These are phyloP conservation scores for Paracorniculantispora psalliotae DNA, from an alignment of 2,329 filamentous ascomycete species.

Conservation along the genomic window DNA sequence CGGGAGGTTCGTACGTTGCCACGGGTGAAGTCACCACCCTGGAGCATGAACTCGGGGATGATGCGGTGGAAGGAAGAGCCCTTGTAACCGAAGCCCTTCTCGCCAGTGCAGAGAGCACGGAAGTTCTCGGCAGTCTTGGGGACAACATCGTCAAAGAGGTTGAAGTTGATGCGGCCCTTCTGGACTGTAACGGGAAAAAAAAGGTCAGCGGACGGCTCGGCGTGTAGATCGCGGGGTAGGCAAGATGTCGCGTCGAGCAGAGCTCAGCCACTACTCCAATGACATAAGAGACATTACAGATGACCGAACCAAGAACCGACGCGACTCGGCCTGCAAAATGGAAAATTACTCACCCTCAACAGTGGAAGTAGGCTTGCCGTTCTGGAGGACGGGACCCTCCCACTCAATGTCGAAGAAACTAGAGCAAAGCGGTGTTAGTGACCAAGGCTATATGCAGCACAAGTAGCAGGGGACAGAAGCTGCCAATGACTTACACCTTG, in stretches of 20 bases:
- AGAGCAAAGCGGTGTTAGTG: constrained; percentile 21
- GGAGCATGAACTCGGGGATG: constrained; percentile 91
- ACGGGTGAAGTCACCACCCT: constrained; percentile 93
- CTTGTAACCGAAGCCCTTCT: constrained; percentile 79
- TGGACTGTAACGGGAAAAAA: constrained; percentile 50
- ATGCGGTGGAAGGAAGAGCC: constrained; percentile 87
- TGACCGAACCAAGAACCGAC: background rate
- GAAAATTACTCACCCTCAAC: constrained; percentile 52
- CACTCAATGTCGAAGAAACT: constrained; percentile 70
- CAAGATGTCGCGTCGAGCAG: background rate
- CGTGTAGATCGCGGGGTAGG: background rate
- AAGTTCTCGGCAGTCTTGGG: constrained; percentile 88
- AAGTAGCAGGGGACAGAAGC: too few species aligned
- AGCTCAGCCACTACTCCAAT: background rate
- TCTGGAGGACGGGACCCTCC: constrained; percentile 66
- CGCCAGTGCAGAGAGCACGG: constrained; percentile 72
- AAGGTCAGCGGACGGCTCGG: constrained; percentile 8
- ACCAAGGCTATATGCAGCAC: background rate
- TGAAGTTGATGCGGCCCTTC: constrained; percentile 78
- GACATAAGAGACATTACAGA: background rate
- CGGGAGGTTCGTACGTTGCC: constrained; percentile 63
- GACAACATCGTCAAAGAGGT: constrained; percentile 78
- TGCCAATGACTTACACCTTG: constrained; percentile 55
- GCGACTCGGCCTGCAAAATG: constrained; percentile 6
- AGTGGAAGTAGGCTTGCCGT: constrained; percentile 47